Base-by-base conservation (phyloP, 2,329 filamentous ascomycete genomes). In the Botrytis fabae region DNA sequence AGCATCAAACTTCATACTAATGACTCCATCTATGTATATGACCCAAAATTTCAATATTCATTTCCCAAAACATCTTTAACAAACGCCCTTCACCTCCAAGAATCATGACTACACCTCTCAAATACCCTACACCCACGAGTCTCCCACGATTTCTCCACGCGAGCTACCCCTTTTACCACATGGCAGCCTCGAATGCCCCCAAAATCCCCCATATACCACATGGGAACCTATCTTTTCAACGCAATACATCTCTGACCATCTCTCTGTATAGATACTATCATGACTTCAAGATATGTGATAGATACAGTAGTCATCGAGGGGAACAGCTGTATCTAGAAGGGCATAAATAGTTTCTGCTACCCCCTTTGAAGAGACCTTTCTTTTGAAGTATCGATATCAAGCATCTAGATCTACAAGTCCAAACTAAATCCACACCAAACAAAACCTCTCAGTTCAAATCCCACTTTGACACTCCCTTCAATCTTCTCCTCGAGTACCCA, bases 21-120 rank as follows among this genome's bases (percentile, higher is more conserved):
- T 54, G 63, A 54, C 46, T 54, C 14, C 46, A 25, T 22, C 28
- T 9, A n/a, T 9, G 3, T 16, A 2, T 18, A 20, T n/a, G 25
- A 40, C 35, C 6, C 12, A 28, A 9, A 0, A 40, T 0, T 5
- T 28, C 10, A 18, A 64, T 5, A n/a, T 5, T 3, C 25, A 28
- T 25, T 22, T 40, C 20, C 25, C 20, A 54, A 28, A 38, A 40
- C 10, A 28, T 9, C 25, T 28, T 14, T 5, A 25, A 22, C 4
- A 22, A n/a, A 65, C 35, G 28, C 44, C 48, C 14, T 16, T 65
- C 32, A 48, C 22, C 10, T 6, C 12, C 14, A 16, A 35, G 14
- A 64, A 18, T 16, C 32, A n/a, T 22, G n/a, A 14, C 2, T 5
- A 7, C 7, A 38, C 6, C 7, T 0, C 32, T 8, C 28, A 42